Evolutionary conservation across 2,329 filamentous ascomycete species (phyloP).

Genomic region (Fusarium piperis): DNA sequence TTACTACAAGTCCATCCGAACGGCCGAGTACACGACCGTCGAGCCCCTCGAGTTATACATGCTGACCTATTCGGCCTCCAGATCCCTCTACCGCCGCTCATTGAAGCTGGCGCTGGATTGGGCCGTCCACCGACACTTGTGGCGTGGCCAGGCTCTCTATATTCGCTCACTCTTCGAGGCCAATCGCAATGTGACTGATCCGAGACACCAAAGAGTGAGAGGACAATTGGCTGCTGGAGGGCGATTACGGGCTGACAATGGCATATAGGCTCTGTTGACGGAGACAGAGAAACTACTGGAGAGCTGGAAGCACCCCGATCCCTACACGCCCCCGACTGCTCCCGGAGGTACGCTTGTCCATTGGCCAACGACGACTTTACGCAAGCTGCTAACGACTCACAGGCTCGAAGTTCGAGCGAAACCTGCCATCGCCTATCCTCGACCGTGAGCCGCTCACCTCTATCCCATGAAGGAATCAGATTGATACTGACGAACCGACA

Average conservation of each 20-base stretch:
- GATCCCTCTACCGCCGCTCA: conserved; percentile 88
- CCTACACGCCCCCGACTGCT: conserved; percentile 87
- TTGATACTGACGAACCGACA: conserved; percentile 28
- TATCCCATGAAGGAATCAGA: not conserved
- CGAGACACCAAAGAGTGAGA: conserved; percentile 83
- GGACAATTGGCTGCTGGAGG: not conserved
- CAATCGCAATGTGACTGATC: conserved; percentile 85
- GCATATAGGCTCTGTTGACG: conserved; percentile 75
- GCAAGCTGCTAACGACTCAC: conserved; percentile 25
- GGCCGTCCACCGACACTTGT: conserved; percentile 91
- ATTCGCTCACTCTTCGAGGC: conserved; percentile 95
- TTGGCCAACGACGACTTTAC: not conserved
- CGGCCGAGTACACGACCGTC: conserved; percentile 10
- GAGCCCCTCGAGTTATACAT: not conserved
- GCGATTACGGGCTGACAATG: conserved; percentile 6
- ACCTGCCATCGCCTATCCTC: conserved; percentile 81
- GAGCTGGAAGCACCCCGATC: conserved; percentile 98
- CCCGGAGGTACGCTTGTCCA: conserved; percentile 77
- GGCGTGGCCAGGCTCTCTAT: conserved; percentile 96
- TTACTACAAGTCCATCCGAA: conserved; percentile 25
- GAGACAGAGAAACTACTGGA: conserved; percentile 90
- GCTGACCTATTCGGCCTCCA: conserved; percentile 45
- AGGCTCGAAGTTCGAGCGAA: conserved; percentile 98
- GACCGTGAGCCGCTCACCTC: conserved; percentile 71
- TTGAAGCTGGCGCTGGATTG: conserved; percentile 95